Percentiles rank a stretch among this genome's conserved stretches.
Evolutionary conservation across 169 alveolate genomes (phyloP).

Genomic region (Babesia bovis): DNA sequence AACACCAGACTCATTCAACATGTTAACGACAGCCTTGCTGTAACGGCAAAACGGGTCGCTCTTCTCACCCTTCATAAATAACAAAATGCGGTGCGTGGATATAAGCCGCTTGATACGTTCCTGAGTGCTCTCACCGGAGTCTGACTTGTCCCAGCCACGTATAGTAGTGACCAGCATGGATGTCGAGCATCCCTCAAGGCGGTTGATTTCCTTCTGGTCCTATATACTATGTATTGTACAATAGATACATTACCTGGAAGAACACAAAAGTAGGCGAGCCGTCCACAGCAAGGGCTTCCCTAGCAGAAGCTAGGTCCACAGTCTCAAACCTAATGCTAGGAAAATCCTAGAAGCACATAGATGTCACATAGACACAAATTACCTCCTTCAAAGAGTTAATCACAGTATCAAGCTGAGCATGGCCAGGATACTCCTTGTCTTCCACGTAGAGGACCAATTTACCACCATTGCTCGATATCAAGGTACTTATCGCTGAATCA

Average conservation of each 20-base stretch:
- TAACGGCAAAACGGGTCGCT: constrained; percentile 79
- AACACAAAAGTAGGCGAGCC: constrained; percentile 37
- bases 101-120: constrained; percentile 65
- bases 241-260: constrained; percentile 24
- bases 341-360: constrained; percentile 36
- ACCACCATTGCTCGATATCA: constrained; percentile 26
- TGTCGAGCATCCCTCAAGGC: constrained; percentile 62
- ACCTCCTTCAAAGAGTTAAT: constrained; percentile 38
- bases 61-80: constrained; percentile 84
- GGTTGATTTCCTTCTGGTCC: constrained; percentile 44
- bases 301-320: not conserved
- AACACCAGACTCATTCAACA: constrained; percentile 71
- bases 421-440: constrained; percentile 40
- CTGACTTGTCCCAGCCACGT: constrained; percentile 42
- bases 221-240: not conserved
- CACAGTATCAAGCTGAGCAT: constrained; percentile 35
- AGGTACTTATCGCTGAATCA: not conserved
- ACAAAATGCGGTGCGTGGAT: constrained; percentile 64
- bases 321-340: constrained; percentile 24
- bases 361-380: not conserved
- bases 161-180: constrained; percentile 57
- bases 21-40: constrained; percentile 76
- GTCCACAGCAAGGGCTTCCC: constrained; percentile 1
- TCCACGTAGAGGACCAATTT: constrained; percentile 48
- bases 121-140: constrained; percentile 28